Evolutionary conservation across 2,329 filamentous ascomycete species (phyloP), one percentile per base, ranked within the genome.

Genomic region (Fusarium nurragi): DNA sequence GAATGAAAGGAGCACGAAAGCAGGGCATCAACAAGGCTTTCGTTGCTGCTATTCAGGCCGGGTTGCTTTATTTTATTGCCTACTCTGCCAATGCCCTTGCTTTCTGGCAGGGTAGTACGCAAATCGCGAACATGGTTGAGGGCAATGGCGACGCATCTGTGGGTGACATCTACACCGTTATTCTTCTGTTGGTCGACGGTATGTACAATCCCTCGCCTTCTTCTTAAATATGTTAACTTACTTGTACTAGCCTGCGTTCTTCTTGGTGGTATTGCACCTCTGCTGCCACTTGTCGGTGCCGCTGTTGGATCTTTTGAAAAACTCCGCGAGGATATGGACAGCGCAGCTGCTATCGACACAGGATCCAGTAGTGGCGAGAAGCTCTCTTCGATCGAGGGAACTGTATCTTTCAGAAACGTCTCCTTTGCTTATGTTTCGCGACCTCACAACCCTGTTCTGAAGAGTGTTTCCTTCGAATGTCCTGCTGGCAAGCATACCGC

Each of bases 51-150:
- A 73, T 85, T 0, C 86, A 90, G 69, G 81, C 86, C 9, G 88
- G 88, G 11, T 73, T 84, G 16, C 76, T 90, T 8, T 91, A 89
- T 71, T 90, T 91, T 63, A 85, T 91, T 64, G 86, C 87, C 5
- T 90, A 89, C 64, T 83, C 86, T 3, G 87, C 86, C 8, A 90
- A 90, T 71, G 87, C 86, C 2, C 78, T 91, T 14, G 86, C 88
- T 0, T 90, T 89, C 70, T 91, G 87, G 86, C 84, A 90, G 72
- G 88, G 88, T 44, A 88, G 85, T 62, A 80, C 78, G 32, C 82
- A 82, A 48, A 82, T 83, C 65, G 78, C 78, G 16, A 72, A 77
- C 8, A 73, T 78, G 3, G 74, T 79, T 9, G 72, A 74, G 5
- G 76, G 77, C 5, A 71, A 73, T 21, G 70, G 70, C 1, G 62